These are phyloP conservation scores for Eimeria sp. DNA, from an alignment of 169 alveolate species.

Conservation along the genomic window DNA sequence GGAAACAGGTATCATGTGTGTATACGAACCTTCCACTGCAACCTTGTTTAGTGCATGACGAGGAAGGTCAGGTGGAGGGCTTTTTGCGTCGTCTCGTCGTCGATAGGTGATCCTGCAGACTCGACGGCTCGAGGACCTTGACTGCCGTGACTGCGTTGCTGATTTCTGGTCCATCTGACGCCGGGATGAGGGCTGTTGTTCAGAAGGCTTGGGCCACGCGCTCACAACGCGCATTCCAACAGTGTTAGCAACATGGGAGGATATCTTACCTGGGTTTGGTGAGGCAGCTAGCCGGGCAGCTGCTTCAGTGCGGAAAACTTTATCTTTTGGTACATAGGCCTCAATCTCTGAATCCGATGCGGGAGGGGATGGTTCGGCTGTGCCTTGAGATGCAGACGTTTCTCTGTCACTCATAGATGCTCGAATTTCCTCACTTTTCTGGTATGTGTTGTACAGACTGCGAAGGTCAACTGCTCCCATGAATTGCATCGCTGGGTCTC, in stretches of 20 bases:
- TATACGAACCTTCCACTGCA: constrained; percentile 67
- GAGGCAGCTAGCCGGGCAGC: constrained; percentile 74
- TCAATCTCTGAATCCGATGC: constrained; percentile 64
- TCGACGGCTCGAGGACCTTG: constrained; percentile 40
- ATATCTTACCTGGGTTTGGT: constrained; percentile 18
- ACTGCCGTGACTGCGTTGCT: constrained; percentile 38
- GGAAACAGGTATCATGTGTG: constrained; percentile 74
- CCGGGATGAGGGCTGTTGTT: constrained; percentile 41
- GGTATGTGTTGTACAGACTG: constrained; percentile 59
- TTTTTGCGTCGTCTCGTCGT: constrained; percentile 57
- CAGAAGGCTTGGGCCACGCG: constrained; percentile 59
- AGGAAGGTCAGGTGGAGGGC: constrained; percentile 70
- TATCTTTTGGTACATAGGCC: constrained; percentile 20
- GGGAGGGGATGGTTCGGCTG: constrained; percentile 73
- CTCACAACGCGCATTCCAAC: constrained; percentile 63
- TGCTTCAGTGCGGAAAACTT: constrained; percentile 69
- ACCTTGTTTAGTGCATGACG: constrained; percentile 57
- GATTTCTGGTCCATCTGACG: constrained; percentile 2
- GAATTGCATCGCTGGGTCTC: constrained; percentile 52
- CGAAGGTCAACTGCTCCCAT: constrained; percentile 71
- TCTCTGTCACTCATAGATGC: constrained; percentile 61
- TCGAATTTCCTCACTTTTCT: constrained; percentile 57
- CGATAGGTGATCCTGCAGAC: constrained; percentile 57
- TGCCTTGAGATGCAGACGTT: constrained; percentile 69
- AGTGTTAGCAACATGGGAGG: constrained; percentile 48